phyloP scores from a whole-genome alignment of 345 rosid genomes.

The Sisymbrium altissimum region DNA sequence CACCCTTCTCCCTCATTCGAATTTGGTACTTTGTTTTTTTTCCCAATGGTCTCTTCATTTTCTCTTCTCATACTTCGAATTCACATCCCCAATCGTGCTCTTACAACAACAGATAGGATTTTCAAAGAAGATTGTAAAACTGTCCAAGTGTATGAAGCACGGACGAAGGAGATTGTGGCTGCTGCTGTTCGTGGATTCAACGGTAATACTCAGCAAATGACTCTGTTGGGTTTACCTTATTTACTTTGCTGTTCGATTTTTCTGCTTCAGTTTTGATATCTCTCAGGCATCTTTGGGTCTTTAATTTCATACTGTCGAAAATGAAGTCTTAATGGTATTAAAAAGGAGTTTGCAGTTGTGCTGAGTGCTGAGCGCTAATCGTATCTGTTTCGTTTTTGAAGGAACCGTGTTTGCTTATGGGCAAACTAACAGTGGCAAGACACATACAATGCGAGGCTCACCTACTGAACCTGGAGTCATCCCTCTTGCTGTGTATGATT shows the following conservation, averaged over 20 bases:
- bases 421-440: conserved; percentile 94
- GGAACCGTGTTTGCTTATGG: conserved; percentile 98
- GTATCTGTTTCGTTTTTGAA: conserved; percentile 22
- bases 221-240: not conserved
- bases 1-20: conserved; percentile 56
- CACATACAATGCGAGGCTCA: conserved; percentile 95
- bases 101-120: conserved; percentile 45
- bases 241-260: not conserved
- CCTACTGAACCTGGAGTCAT: conserved; percentile 75
- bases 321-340: no score
- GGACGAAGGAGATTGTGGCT: conserved; percentile 70
- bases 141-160: conserved; percentile 57
- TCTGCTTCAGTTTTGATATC: conserved; percentile 6
- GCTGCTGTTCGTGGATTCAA: conserved; percentile 93
- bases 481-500: conserved; percentile 73
- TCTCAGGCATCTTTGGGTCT: not conserved
- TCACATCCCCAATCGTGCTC: not conserved
- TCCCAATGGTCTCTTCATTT: not conserved
- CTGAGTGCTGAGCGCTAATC: not conserved
- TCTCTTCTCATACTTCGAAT: not conserved
- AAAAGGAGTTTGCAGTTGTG: not conserved
- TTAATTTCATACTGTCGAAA: not conserved
- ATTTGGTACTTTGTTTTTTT: conserved; percentile 49
- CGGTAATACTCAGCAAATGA: conserved; percentile 39
- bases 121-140: conserved; percentile 71